Evolutionary conservation across 2,329 filamentous ascomycete species (phyloP), one percentile per base, ranked within the genome.

Genomic region (Alternaria longipes): DNA sequence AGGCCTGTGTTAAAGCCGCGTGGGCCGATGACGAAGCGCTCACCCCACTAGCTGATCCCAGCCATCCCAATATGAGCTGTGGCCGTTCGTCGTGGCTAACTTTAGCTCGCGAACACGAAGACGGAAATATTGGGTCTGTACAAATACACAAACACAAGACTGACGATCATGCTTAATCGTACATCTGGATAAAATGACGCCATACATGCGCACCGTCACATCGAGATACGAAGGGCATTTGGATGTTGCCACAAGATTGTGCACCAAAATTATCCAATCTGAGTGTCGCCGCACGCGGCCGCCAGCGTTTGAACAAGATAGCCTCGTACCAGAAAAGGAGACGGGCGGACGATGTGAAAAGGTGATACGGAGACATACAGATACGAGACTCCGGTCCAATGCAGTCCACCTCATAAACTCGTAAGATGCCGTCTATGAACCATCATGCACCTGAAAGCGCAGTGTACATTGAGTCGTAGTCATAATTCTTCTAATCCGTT

Each of bases 1-100:
- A 26, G 55, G 55, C 14, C 55, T 38, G 55, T 57, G 38, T 34
- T 34, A 44, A 40, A 54, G 56, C 56, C 50, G 56, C 32, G 41
- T 58, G 50, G 41, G 41, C 34, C 36, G 20, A 44, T 54, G 49
- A 58, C 22, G 49, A 57, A 14, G 32, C 56, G 56, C 56, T 46
- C 41, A 41, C 32, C 28, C 41, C 56, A 46, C 56, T 11, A 26
- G 20, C 24, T 38, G 51, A n/a, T 38, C 46, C 46, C 14, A 26
- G 22, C 22, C 20, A 12, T 22, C 34, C 34, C 20, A 50, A 50
- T 36, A 50, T 50, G 22, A n/a, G 7, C 14, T 50, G 30, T 50
- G 30, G 46, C 46, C 38, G 46, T 20, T 36, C 18, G 24, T 36
- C 8, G 46, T 50, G 8, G 32, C 46, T 50, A 49, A 49, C 28